These are phyloP conservation scores for Ganoderma leucocontextum DNA, from an alignment of 1,284 basidiomycete species.

Conservation along the genomic window DNA sequence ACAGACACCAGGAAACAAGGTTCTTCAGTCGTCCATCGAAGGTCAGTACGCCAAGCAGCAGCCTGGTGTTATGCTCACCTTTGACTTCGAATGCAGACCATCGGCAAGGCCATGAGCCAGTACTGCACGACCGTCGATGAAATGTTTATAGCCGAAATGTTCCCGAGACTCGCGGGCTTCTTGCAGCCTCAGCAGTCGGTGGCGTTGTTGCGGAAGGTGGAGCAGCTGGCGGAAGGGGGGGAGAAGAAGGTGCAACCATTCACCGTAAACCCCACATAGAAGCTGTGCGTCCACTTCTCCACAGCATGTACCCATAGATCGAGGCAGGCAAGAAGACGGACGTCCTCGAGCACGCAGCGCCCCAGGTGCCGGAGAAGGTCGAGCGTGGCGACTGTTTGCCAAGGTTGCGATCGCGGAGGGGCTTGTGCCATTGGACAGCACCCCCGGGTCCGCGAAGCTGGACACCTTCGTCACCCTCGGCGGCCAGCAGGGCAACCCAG, in stretches of 20 bases:
- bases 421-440: conserved; percentile 76
- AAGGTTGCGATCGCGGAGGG: conserved; percentile 93
- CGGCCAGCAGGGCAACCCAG: conserved; percentile 88
- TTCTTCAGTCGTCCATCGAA: conserved; percentile 91
- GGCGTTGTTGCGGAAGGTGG: conserved; percentile 95
- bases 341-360: conserved; percentile 62
- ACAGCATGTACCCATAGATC: conserved; percentile 93
- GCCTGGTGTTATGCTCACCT: conserved; percentile 6
- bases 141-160: conserved; percentile 95
- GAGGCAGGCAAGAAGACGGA: conserved; percentile 89
- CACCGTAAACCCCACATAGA: conserved; percentile 97
- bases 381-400: conserved; percentile 68
- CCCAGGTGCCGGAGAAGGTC: conserved; percentile 71
- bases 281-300: conserved; percentile 88
- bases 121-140: conserved; percentile 91
- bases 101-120: conserved; percentile 91
- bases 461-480: conserved; percentile 96
- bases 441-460: conserved; percentile 67
- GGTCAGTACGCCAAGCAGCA: conserved; percentile 49
- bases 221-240: conserved; percentile 76
- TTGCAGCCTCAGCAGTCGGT: conserved; percentile 87
- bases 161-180: conserved; percentile 80
- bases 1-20: conserved; percentile 87
- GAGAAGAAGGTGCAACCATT: conserved; percentile 95
- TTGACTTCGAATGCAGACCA: conserved; percentile 62